Base-by-base conservation (phyloP, 805 yeast species). In the Phaffomyces antillensis region DNA sequence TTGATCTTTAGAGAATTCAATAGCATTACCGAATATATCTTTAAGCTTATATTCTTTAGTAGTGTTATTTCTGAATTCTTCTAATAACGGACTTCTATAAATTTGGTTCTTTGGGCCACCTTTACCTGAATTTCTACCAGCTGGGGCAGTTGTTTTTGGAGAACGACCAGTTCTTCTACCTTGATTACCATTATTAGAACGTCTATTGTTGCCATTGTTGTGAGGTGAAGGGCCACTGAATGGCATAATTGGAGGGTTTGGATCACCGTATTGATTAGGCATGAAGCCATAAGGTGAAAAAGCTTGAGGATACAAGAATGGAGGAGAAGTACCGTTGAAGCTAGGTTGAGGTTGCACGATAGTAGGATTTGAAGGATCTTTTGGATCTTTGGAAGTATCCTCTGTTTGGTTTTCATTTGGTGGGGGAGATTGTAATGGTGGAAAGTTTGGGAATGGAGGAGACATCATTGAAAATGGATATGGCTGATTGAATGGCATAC, bases 1-100 rank as follows among this genome's bases (percentile, higher is more conserved):
- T 66, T 93, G 99, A 66, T 93, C 99, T 53, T 86, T 86, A 41
- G 96, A 79, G 55, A 93, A 91, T 63, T 91, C 98, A 48, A 85
- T 73, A 6, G 93, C 93, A 60, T 84, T 89, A 8, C 96, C 96
- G 53, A 79, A 77, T 32, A 91, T 81, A 58, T 86, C 95, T 47
- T 73, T 77, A 53, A 93, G 70, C 28, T 71, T 71, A 60, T 79
- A 83, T 49, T 79, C 79, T 40, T 77, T 82, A 45, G 71, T 73
- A 32, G 71, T 58, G 51, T 80, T 82, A 47, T 79, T 75, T 42
- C 96, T 77, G 51, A 91, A 86, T 57, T 87, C 95, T 60, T 90
- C 97, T 47, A 91, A 66, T 36, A 88, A 65, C 11, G 95, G 90
- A 3, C 89, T 82, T 54, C 95, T 70, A 51, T 81, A 77, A 47